Base-by-base conservation (phyloP, 2,329 filamentous ascomycete species). In the Cordyceps farinosa region DNA sequence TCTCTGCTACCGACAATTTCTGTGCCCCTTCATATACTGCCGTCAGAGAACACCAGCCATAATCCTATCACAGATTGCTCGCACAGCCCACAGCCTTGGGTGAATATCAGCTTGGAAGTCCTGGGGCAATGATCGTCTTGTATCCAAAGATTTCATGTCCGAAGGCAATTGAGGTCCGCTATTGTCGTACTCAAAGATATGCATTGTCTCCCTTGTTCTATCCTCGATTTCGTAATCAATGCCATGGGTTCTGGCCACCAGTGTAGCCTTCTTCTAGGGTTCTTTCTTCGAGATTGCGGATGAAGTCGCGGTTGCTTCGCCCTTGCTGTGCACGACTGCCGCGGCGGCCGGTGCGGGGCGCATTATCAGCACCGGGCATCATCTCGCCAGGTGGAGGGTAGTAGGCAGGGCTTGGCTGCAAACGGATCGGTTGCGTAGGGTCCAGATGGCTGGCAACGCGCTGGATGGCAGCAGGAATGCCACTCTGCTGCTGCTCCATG, bases 391-490 rank as follows among this genome's bases (percentile, higher is more conserved):
- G 91, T 27, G 95, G 95, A 11, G 95, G 95, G 70, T 98, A 99
- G 76, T 99, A 99, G 1, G 95, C 95, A 5, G 95, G 95, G 69
- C 92, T 97, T 2, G 95, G 95, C 73, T 99, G 95, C 63, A 98
- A 78, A 56, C 95, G 87, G 70, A 99, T 98, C 0, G 95, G 95
- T 65, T 93, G 91, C 70, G 87, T 98, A 1, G 95, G 95, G 72
- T 99, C 95, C 51, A 99, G 84, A 76, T 98, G 94, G 73, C 92
- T 97, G 48, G 95, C 95, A 29, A 99, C 95, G 69, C 95, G 85
- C 76, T 99, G 95, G 64, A 99, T 91, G 3, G 93, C 89, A 15
- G 91, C 89, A 5, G 95, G 95, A 64, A 99, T 97, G 2, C 94
- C 94, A 66, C 90, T 93, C 72, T 93, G 90, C 71, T 96, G 91